Evolutionary conservation across 2,329 filamentous ascomycete genomes (phyloP).

Genomic region (Venturia carpophila): DNA sequence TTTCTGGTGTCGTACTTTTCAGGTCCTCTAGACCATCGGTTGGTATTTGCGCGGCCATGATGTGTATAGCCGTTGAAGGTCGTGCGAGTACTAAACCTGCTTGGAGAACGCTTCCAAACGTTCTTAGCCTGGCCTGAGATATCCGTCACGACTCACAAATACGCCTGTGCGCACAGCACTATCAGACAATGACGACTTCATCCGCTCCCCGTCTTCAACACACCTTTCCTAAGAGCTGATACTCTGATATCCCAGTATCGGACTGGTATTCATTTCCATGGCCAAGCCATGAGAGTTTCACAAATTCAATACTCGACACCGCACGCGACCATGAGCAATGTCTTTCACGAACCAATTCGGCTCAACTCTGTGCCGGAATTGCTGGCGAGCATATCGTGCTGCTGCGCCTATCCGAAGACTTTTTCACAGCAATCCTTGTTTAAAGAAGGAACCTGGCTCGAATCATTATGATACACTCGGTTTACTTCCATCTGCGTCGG

Average conservation of each 20-base stretch:
- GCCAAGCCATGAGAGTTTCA: neutral
- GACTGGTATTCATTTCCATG: neutral
- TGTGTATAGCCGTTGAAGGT: neutral
- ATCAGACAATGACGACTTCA: conserved; percentile 4
- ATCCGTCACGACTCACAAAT: neutral
- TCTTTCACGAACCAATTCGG: conserved; percentile 4
- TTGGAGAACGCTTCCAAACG: neutral
- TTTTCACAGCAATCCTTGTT: conserved; percentile 21
- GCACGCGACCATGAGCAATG: conserved; percentile 9
- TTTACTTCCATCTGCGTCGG: conserved; percentile 60
- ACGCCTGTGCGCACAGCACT: neutral
- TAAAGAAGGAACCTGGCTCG: conserved; percentile 26
- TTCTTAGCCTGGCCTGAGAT: neutral
- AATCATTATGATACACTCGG: conserved; percentile 80
- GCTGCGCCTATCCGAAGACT: neutral
- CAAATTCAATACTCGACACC: neutral
- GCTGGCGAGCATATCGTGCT: neutral
- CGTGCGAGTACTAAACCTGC: neutral
- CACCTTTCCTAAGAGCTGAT: neutral
- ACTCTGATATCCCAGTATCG: neutral
- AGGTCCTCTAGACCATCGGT: conserved; percentile 32
- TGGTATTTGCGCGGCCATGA: conserved; percentile 22
- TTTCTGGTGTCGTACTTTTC: conserved; percentile 27
- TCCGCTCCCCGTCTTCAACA: neutral
- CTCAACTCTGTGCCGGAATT: conserved; percentile 10